phyloP scores from a whole-genome alignment of 2,329 filamentous ascomycete species.

The Fusarium fracticaudum region DNA sequence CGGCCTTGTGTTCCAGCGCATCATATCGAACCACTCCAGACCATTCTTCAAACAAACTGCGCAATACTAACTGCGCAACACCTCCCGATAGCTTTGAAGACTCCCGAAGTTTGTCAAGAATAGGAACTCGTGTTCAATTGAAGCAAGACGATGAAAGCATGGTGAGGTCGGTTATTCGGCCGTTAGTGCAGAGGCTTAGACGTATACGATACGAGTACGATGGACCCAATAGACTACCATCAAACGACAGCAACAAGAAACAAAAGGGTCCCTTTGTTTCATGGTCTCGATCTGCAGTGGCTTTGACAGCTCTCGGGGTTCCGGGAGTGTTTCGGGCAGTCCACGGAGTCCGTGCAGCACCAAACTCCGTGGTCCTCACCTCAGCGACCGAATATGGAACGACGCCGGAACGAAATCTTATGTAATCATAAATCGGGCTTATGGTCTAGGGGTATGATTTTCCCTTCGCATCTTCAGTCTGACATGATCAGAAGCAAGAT shows the following conservation, averaged over 20 bases:
- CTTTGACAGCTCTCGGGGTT: not conserved
- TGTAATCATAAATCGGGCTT: constrained; percentile 21
- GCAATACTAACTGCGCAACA: no score
- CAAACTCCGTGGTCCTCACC: not conserved
- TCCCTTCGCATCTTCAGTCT: constrained; percentile 24
- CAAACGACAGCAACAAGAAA: not conserved
- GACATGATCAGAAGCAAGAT: not conserved
- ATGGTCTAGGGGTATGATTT: constrained; percentile 33
- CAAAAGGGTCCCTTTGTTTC: not conserved
- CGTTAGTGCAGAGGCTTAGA: not conserved
- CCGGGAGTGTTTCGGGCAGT: not conserved
- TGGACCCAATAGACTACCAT: rapidly evolving
- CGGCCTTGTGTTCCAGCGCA: not conserved
- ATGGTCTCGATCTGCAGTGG: not conserved
- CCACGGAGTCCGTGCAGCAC: not conserved
- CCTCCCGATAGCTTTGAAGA: rapidly evolving
- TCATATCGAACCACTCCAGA: not conserved
- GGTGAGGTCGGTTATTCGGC: not conserved
- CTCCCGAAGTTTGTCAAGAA: not conserved
- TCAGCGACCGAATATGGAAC: not conserved
- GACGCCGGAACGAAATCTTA: rapidly evolving
- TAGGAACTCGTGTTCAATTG: not conserved
- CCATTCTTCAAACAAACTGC: not conserved
- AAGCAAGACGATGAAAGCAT: not conserved
- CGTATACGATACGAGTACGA: not conserved